Evolutionary conservation across 2,329 filamentous ascomycete genomes (phyloP).

Genomic region (Huntiella decipiens): DNA sequence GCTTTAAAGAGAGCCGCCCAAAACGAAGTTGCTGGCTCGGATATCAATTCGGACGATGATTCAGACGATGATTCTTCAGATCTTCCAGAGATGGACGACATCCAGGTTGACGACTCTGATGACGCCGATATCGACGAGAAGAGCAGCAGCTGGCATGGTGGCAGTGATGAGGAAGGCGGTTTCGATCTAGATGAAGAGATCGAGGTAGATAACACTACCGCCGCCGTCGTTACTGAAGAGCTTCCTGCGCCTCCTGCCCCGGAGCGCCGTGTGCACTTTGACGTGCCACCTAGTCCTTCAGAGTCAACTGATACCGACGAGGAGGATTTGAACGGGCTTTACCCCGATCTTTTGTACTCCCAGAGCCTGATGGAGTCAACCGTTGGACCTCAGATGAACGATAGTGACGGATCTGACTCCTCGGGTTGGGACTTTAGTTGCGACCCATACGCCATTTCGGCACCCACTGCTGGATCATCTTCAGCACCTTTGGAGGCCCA

Average conservation of each 20-base stretch:
- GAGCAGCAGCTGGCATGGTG: slow-evolving; percentile 6
- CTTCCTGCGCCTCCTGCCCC: slow-evolving; percentile 7
- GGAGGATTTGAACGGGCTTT: slow-evolving; percentile 40
- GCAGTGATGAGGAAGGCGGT: slow-evolving; percentile 3
- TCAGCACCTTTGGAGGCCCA: slow-evolving; percentile 16
- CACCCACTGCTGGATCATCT: not conserved
- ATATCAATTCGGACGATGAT: slow-evolving; percentile 17
- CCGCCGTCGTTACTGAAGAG: not conserved
- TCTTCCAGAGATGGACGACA: not conserved
- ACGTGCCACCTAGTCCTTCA: slow-evolving; percentile 43
- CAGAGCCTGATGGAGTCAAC: slow-evolving; percentile 57
- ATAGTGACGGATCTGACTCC: slow-evolving; percentile 35
- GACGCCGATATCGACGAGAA: slow-evolving; percentile 9
- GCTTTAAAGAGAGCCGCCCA: not conserved
- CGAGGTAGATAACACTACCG: not conserved
- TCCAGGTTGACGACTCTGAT: slow-evolving; percentile 4
- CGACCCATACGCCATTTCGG: slow-evolving; percentile 22
- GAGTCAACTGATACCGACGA: slow-evolving; percentile 41
- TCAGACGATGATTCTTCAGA: slow-evolving; percentile 20
- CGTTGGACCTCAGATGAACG: slow-evolving; percentile 53
- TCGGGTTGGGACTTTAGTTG: slow-evolving; percentile 44
- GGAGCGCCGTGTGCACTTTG: slow-evolving; percentile 56
- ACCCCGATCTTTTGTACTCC: slow-evolving; percentile 61
- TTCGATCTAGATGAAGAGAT: slow-evolving; percentile 18
- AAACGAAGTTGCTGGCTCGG: not conserved